Base-by-base conservation (phyloP, 2,329 filamentous ascomycete genomes). In the Gaeumannomyces tritici region DNA sequence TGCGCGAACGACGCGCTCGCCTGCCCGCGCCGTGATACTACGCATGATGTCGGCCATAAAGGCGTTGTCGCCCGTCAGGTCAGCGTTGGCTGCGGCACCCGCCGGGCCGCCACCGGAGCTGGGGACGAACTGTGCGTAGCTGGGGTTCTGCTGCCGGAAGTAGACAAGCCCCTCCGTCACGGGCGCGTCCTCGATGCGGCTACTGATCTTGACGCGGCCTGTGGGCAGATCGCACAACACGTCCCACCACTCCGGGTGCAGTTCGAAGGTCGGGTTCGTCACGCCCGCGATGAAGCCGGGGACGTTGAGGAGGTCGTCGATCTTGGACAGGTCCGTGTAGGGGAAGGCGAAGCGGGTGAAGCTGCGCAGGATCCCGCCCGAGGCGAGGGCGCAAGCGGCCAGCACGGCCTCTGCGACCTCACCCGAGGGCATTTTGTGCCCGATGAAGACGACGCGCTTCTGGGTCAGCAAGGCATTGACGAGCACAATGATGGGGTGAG, bases 181-280 rank as follows among this genome's bases (percentile, higher is more conserved):
- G 1, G 88, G 85, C 0, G 92, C 89, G 27, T 84, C 76, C 65
- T 98, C 93, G 66, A 98, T 93, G 69, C 87, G 88, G 72, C 84
- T 91, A 70, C 91, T 96, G 70, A 99, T 98, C 75, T 95, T 96
- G 80, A 99, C 92, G 56, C 93, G 87, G 12, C 95, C 95, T 1
- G 88, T 93, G 0, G 93, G 89, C 55, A 99, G 80, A 74, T 99
- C 95, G 74, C 95, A 99, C 15, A 99, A 81, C 12, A 99, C 77
- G 74, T 99, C 95, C 95, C 95, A 99, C 95, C 95, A 99, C 72
- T 97, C 93, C 0, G 90, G 90, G 70, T 98, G 93, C 70, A 92
- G 86, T 65, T 93, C 92, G 73, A 99, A 99, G 0, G 92, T 93
- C 7, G 95, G 95, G 71, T 99, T 99, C 1, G 93, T 99, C 55